Base-by-base conservation (phyloP, 2,329 filamentous ascomycete species). In the Didymellaceae sp. region DNA sequence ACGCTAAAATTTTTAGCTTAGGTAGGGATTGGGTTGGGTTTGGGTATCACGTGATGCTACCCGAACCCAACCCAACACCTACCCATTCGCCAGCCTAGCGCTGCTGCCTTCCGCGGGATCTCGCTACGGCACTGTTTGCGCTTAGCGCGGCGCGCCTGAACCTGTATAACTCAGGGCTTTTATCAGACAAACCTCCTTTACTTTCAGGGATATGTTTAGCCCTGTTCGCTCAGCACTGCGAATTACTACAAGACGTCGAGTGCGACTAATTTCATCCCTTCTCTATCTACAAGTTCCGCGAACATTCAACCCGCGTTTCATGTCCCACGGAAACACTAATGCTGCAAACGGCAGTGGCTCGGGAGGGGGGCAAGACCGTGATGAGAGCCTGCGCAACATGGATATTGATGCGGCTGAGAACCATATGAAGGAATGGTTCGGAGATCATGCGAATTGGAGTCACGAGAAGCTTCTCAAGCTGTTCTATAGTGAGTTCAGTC, bases 371-470 rank as follows among this genome's bases (percentile, higher is more conserved):
- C 18, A 25, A 21, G 10, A 24, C 3, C 10, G 20, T 3, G 22
- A 43, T 11, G 30, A 25, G 1, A 9, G 9, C 4, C 28, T 53
- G 28, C 34, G 10, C 8, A 48, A 56, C 2, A 37, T 59, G 30
- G 45, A 57, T 16, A 39, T 54, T 8, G 47, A 59, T 37, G 54
- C 22, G 8, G 37, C 46, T 4, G 56, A 59, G 20, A 43, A 49
- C 24, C 33, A 37, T 11, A 25, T 49, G 44, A 59, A 52, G 17
- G 26, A 59, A 3, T 39, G 28, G 31, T 45, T 54, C n/a, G 54
- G 57, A 13, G 54, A 59, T 28, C 42, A 57, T 17, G 50, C 39
- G n/a, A 46, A 37, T 7, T 55, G 52, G 57, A 40, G 40, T 24
- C 54, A 58, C 30, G 43, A 55, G 11, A 49, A 55, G 43, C 39